Base-by-base conservation (phyloP, 1,284 basidiomycete species). In the Irpex lacteus region DNA sequence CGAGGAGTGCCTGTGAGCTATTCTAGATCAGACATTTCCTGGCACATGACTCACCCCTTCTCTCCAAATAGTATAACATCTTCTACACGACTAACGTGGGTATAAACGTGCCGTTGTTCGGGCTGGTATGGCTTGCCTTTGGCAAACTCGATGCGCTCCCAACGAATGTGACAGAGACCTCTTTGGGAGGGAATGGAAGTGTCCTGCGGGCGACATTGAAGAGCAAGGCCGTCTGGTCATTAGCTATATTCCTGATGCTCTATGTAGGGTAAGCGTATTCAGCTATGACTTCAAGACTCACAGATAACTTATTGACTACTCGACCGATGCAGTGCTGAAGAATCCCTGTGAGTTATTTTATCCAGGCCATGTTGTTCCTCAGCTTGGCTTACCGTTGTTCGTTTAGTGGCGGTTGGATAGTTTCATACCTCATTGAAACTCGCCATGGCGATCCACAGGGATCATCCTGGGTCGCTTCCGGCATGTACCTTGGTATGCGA, bases 391-490 rank as follows among this genome's bases (percentile, higher is more conserved):
- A 53, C 13, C 18, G 37, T 15, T 55, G 36, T 60, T 18, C 60
- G 38, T 54, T 32, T 49, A 76, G 74, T 18, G 74, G 73, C 38
- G 73, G 75, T 0, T 75, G 74, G 74, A 76, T 75, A 37, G 73
- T 75, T 0, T 72, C 74, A 1, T 75, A 74, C 60, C 69, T 74
- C 54, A 66, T 70, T 4, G 65, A 71, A 57, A 73, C 74, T n/a
- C 70, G 74, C 32, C 66, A 75, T 15, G 74, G 73, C 49, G 72
- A 63, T 50, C 72, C 73, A 2, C 70, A 72, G 60, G 70, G 74
- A 4, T 73, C 74, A 13, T 75, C 74, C 4, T 76, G 74, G 75
- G 74, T 75, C 0, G 73, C 74, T 3, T 75, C 74, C 3, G 69
- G 69, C 21, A 74, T 76, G 62, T 75, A 75, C 61, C 71, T 75